Evolutionary conservation across 306 rosid genomes (phyloP).

Genomic region (Adenanthera pavonina): DNA sequence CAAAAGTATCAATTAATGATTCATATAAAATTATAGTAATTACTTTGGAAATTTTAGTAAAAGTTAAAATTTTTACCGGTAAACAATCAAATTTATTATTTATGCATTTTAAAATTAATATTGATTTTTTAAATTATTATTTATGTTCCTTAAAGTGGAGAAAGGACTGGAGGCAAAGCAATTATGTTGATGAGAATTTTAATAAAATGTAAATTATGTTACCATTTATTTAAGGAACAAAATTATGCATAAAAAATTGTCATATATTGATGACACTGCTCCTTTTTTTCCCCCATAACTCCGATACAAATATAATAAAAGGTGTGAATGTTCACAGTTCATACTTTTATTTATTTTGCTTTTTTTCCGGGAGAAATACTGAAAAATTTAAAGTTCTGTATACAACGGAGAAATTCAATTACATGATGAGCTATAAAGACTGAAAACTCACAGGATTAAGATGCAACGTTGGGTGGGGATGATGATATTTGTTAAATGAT

Average conservation of each 20-base stretch:
- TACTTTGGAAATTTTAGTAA: too few species aligned
- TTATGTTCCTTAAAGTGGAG: not conserved
- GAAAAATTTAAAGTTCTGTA: not conserved
- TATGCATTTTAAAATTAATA: too few species aligned
- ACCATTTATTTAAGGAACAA: too few species aligned
- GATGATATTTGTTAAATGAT: not conserved
- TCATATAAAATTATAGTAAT: too few species aligned
- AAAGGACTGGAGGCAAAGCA: too few species aligned
- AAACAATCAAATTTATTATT: too few species aligned
- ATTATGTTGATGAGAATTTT: too few species aligned
- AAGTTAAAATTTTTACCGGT: too few species aligned
- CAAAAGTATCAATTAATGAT: too few species aligned
- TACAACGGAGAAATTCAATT: not conserved
- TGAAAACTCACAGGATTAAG: constrained; percentile 16
- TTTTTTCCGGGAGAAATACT: not conserved
- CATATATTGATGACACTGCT: not conserved
- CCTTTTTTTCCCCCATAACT: not conserved
- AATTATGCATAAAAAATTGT: not conserved
- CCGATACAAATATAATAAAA: not conserved
- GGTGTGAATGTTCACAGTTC: not conserved
- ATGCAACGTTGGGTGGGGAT: constrained; percentile 19
- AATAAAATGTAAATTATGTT: too few species aligned
- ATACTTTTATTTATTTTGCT: not conserved
- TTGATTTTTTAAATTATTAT: too few species aligned
- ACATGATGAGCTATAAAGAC: not conserved